phyloP scores from a whole-genome alignment of 129 eudicot genomes.

The Tanacetum coccineum region DNA sequence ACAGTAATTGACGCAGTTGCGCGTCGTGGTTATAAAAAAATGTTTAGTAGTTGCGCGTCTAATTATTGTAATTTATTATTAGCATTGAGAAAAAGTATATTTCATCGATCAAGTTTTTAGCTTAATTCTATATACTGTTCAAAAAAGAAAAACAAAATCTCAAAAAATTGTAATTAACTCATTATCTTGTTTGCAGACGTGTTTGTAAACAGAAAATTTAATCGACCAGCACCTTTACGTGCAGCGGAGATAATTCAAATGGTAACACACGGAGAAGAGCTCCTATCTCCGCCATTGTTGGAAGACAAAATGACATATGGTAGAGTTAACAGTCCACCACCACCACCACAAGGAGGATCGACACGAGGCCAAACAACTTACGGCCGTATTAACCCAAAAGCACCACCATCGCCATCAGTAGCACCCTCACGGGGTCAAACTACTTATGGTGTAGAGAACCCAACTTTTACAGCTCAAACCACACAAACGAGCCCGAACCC shows the following conservation, averaged over 20 bases:
- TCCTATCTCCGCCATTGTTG: background rate
- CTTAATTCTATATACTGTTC: too few species aligned
- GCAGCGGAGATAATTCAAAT: background rate
- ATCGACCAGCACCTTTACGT: background rate
- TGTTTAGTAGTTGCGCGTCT: too few species aligned
- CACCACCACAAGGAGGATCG: conserved; percentile 1
- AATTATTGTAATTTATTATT: too few species aligned
- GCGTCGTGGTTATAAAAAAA: too few species aligned
- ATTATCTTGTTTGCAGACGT: background rate
- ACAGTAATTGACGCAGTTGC: too few species aligned
- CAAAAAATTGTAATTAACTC: too few species aligned
- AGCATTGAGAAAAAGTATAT: too few species aligned
- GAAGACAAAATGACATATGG: background rate
- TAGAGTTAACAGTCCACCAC: background rate
- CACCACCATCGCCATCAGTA: conserved; percentile 15
- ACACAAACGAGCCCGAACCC: conserved; percentile 2
- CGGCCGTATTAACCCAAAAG: background rate
- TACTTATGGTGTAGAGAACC: background rate
- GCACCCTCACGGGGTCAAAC: background rate
- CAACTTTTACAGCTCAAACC: background rate
- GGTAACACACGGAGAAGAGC: conserved; percentile 16
- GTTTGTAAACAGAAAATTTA: background rate
- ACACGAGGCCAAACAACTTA: background rate
- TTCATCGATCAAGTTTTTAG: too few species aligned
- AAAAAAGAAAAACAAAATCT: too few species aligned